Conservation (phyloP, 805 yeast species). For the Phaffomyces antillensis region DNA sequence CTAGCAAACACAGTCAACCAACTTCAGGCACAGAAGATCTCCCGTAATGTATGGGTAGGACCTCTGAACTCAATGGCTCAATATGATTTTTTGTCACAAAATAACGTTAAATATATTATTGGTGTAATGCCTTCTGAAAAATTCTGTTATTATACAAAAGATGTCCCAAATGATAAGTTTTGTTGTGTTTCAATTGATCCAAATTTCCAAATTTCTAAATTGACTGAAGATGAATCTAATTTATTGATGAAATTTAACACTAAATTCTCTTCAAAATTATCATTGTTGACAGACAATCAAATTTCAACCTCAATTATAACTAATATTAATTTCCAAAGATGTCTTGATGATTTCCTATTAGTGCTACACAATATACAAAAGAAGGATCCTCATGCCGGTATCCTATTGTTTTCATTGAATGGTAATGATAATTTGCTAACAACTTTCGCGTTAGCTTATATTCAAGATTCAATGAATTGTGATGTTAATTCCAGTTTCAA, state of each 20-base stretch:
- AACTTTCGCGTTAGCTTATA: constrained; percentile 18
- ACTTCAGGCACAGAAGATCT: constrained; percentile 34
- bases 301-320: constrained; percentile 19
- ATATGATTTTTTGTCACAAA: constrained; percentile 27
- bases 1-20: constrained; percentile 22
- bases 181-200: constrained; percentile 30
- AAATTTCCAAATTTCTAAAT: constrained; percentile 24
- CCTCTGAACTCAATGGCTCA: constrained; percentile 37
- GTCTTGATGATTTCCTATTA: constrained; percentile 16
- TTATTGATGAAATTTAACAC: constrained; percentile 20
- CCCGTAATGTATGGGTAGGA: constrained; percentile 38
- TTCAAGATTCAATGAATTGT: constrained; percentile 20
- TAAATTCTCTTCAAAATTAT: constrained; percentile 19
- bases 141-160: constrained; percentile 25
- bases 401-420: constrained; percentile 21
- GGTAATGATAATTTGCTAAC: constrained; percentile 23
- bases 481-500: constrained; percentile 16
- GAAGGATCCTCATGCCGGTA: constrained; percentile 21
- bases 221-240: constrained; percentile 22
- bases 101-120: constrained; percentile 33
- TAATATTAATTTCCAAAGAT: constrained; percentile 20
- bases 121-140: constrained; percentile 29
- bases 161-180: constrained; percentile 19
- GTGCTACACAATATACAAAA: constrained; percentile 15
- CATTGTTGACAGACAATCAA: constrained; percentile 16